Evolutionary conservation across 148 eudicot genomes (phyloP).

Genomic region (Diospyros lotus): DNA sequence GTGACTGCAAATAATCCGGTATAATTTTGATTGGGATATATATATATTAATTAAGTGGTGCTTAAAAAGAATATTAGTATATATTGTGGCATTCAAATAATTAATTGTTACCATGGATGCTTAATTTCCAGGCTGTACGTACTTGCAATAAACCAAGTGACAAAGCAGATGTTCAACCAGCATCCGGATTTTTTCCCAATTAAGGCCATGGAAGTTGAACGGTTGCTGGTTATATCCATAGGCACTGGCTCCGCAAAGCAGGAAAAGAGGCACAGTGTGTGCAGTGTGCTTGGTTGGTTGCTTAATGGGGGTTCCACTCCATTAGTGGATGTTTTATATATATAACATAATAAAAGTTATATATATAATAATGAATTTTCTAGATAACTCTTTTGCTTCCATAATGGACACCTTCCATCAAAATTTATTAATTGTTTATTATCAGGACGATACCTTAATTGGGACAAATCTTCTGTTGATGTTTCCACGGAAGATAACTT

Average conservation of each 20-base stretch:
- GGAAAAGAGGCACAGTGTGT: slow-evolving; percentile 6
- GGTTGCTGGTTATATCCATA: slow-evolving; percentile 16
- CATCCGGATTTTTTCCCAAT: slow-evolving; percentile 12
- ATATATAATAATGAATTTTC: no score
- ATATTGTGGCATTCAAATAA: no score
- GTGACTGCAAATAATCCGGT: slow-evolving; percentile 24
- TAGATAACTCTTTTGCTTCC: no score
- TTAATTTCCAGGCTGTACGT: slow-evolving; percentile 8
- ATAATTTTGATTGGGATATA: not conserved
- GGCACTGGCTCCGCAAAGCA: slow-evolving; percentile 16
- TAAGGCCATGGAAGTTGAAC: slow-evolving; percentile 4
- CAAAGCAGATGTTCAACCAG: not conserved
- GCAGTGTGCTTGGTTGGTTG: slow-evolving; percentile 13
- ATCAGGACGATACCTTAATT: slow-evolving; percentile 43
- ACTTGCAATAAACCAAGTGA: slow-evolving; percentile 13
- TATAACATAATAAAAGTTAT: no score
- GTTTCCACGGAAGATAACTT: slow-evolving; percentile 41
- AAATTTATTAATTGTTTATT: not conserved
- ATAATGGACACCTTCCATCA: no score
- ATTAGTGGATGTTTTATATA: slow-evolving; percentile 7
- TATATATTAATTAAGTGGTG: no score
- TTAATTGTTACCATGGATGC: not conserved
- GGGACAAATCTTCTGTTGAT: slow-evolving; percentile 39
- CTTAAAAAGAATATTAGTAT: no score
- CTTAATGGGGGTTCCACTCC: slow-evolving; percentile 11